These are phyloP conservation scores for Alternaria brassicae DNA, from an alignment of 2,329 filamentous ascomycete species.

Conservation along the genomic window DNA sequence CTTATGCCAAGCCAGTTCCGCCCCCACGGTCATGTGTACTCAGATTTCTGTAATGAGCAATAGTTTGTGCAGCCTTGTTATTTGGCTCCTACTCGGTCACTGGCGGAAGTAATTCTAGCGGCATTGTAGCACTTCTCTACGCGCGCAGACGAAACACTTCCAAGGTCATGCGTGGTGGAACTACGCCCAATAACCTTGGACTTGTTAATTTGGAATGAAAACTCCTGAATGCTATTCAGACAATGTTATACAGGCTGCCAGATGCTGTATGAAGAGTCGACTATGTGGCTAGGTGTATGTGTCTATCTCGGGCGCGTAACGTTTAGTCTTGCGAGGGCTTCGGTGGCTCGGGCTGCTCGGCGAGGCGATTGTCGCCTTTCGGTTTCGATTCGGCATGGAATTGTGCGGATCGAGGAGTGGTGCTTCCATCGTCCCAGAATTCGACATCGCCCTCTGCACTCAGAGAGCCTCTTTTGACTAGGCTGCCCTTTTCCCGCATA, in stretches of 20 bases:
- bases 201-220: neutral
- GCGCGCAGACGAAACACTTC: neutral
- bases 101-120: neutral
- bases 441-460: slow-evolving; percentile 86
- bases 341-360: slow-evolving; percentile 22
- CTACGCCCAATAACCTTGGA: fast-evolving
- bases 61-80: neutral
- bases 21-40: neutral
- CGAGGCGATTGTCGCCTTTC: slow-evolving; percentile 33
- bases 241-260: slow-evolving; percentile 8
- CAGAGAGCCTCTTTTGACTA: slow-evolving; percentile 74
- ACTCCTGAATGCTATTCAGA: slow-evolving; percentile 6
- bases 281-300: neutral
- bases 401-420: slow-evolving; percentile 44
- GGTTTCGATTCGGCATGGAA: slow-evolving; percentile 42
- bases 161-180: neutral
- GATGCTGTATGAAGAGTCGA: neutral
- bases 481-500: slow-evolving; percentile 74
- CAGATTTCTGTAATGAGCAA: neutral
- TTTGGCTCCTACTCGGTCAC: neutral
- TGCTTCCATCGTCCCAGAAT: slow-evolving; percentile 80
- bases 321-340: slow-evolving; percentile 22
- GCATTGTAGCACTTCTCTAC: neutral
- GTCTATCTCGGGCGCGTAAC: neutral
- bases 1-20: neutral